A percentile compares a stretch with the other conserved stretches of the same genome.
Evolutionary conservation across 2,329 filamentous ascomycete genomes (phyloP).

Genomic region (Clarireedia paspali): DNA sequence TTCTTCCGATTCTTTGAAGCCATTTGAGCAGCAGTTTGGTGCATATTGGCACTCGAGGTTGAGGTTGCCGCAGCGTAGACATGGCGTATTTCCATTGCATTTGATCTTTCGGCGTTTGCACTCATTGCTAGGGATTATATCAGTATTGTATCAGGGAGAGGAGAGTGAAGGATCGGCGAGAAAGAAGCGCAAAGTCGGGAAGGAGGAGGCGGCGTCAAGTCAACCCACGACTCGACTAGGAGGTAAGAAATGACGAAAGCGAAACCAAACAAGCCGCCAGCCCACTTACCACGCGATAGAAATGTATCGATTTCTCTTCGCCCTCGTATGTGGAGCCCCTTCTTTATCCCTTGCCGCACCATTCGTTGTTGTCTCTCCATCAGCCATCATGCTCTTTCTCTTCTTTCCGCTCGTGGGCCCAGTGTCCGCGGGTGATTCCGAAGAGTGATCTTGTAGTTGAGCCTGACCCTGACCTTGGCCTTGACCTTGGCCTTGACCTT

Average conservation of each 20-base stretch:
- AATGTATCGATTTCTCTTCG: slow-evolving; percentile 31
- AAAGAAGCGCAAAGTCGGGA: neutral
- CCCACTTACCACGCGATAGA: slow-evolving; percentile 30
- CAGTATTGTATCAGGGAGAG: neutral
- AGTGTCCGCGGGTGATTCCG: slow-evolving; percentile 26
- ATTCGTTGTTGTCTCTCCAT: slow-evolving; percentile 10
- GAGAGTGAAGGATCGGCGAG: neutral
- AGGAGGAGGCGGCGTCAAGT: neutral
- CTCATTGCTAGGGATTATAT: slow-evolving; percentile 44
- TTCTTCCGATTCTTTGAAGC: slow-evolving; percentile 88
- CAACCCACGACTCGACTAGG: no score
- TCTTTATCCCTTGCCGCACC: neutral
- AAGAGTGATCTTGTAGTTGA: slow-evolving; percentile 10
- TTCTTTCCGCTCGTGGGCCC: slow-evolving; percentile 26
- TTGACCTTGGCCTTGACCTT: slow-evolving; percentile 14
- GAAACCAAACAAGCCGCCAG: neutral
- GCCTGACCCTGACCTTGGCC: slow-evolving; percentile 18
- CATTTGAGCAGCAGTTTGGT: slow-evolving; percentile 62
- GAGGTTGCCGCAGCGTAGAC: slow-evolving; percentile 61
- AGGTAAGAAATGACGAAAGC: neutral
- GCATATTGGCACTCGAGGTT: slow-evolving; percentile 59
- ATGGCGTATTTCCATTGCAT: slow-evolving; percentile 63
- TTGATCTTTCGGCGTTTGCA: slow-evolving; percentile 71
- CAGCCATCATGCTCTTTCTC: slow-evolving; percentile 23
- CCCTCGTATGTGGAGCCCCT: slow-evolving; percentile 24